Evolutionary conservation across 352 stramenopile genomes (phyloP), one percentile per base, ranked within the genome.

Genomic region (Globisporangium splendens): DNA sequence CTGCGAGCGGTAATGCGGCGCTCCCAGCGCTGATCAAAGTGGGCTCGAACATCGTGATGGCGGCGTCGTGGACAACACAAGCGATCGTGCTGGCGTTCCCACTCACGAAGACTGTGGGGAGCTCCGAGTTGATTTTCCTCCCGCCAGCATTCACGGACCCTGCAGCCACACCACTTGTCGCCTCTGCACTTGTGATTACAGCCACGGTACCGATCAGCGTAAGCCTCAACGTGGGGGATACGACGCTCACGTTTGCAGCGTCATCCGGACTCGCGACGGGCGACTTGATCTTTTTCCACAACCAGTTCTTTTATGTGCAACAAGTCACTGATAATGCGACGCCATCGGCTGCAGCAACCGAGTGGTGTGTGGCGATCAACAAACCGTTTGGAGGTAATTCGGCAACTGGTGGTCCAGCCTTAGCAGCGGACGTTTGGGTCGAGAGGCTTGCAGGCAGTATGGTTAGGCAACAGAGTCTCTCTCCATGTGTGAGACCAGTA

Each of bases 231-330:
- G 50, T 76, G 0, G 72, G 72, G 0, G 60, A 59, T 8, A 52
- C 53, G 17, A 22, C 10, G 0, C 15, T 81, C 12, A 50, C 13
- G 7, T 72, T 75, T 17, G 54, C 31, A 0, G 44, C 56, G 24
- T 31, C 24, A 10, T 18, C 46, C 13, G 8, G 10, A 0, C 28
- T 66, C 8, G 8, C 22, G 1, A 62, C 61, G 5, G 73, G 75
- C 1, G 41, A 78, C n/a, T 35, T 68, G 1, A 15, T 89, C 3
- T 89, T 88, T 56, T 84, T 69, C 54, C 64, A 85, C 39, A 89
- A 89, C 59, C 66, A 79, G 46, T 86, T 89, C 46, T 89, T 79
- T 65, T 73, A 43, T 11, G 53, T 73, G 8, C 68, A 72, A 43
- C 8, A 64, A 12, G 21, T 71, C 17, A 61, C 21, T 15, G 1